These are phyloP conservation scores for Pichia sp. DNA, from an alignment of 1,139 yeast genomes.

Conservation along the genomic window DNA sequence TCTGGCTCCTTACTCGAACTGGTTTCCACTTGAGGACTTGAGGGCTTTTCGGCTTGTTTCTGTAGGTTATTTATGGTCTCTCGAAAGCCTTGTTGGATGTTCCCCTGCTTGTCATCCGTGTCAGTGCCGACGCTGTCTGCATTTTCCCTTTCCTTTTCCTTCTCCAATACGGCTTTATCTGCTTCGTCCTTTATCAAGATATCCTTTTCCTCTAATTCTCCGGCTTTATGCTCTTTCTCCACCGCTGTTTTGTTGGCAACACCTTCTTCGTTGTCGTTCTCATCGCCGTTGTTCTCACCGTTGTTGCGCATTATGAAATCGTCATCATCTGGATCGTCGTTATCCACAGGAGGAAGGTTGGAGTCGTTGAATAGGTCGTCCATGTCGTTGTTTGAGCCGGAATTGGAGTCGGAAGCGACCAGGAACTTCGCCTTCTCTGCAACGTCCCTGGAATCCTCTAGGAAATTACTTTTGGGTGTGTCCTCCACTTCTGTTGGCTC, in stretches of 20 bases:
- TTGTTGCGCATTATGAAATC: slow-evolving; percentile 1
- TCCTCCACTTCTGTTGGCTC: neutral
- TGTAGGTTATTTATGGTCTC: neutral
- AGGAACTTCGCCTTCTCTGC: neutral
- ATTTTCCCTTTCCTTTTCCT: too few species aligned
- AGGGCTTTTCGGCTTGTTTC: neutral
- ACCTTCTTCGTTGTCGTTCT: neutral
- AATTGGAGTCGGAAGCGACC: neutral
- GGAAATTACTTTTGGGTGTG: too few species aligned
- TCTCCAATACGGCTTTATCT: too few species aligned
- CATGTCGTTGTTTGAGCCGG: neutral
- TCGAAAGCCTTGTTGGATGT: neutral
- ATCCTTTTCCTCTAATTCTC: too few species aligned
- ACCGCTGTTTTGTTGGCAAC: too few species aligned
- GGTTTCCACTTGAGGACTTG: neutral
- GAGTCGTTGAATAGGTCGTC: slow-evolving; percentile 8
- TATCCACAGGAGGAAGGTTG: slow-evolving; percentile 1
- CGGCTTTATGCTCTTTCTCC: too few species aligned
- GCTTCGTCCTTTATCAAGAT: too few species aligned
- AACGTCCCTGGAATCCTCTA: neutral
- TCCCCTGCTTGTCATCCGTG: too few species aligned
- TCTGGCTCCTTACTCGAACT: slow-evolving; percentile 12
- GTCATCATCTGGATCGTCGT: slow-evolving; percentile 5
- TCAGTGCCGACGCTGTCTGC: too few species aligned
- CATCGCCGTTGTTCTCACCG: neutral